phyloP scores from a whole-genome alignment of 805 yeast genomes.

The Pichia manshurica region DNA sequence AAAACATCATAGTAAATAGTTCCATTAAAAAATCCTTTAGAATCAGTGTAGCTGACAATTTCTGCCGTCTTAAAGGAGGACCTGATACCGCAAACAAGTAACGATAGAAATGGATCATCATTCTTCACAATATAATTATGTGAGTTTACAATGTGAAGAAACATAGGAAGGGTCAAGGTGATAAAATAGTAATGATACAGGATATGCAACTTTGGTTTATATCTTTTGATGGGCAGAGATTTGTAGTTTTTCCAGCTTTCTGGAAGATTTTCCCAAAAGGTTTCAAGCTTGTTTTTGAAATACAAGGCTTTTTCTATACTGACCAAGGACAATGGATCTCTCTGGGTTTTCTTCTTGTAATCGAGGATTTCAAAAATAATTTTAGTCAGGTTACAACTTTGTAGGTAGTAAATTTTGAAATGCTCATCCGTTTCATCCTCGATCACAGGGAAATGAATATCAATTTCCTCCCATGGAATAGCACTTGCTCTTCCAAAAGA shows the following conservation, averaged over 20 bases:
- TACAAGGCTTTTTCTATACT: conserved; percentile 37
- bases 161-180: conserved; percentile 38
- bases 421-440: conserved; percentile 28
- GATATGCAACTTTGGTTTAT: conserved; percentile 37
- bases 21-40: conserved; percentile 39
- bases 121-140: conserved; percentile 32
- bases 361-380: conserved; percentile 37
- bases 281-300: conserved; percentile 32
- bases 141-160: conserved; percentile 34
- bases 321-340: conserved; percentile 35
- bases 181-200: conserved; percentile 39
- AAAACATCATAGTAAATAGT: conserved; percentile 41
- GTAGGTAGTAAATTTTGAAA: conserved; percentile 29
- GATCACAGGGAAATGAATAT: conserved; percentile 34
- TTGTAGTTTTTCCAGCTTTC: conserved; percentile 30
- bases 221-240: conserved; percentile 31
- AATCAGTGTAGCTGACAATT: conserved; percentile 30
- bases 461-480: conserved; percentile 41
- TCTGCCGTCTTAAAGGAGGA: conserved; percentile 37
- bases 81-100: conserved; percentile 36
- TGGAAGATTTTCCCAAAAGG: conserved; percentile 32
- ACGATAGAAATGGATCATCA: conserved; percentile 38
- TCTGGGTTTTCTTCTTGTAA: conserved; percentile 32
- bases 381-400: conserved; percentile 33
- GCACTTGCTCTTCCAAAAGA: conserved; percentile 43